Conservation (phyloP, 441 rosid genomes). For the Corymbia citriodora region DNA sequence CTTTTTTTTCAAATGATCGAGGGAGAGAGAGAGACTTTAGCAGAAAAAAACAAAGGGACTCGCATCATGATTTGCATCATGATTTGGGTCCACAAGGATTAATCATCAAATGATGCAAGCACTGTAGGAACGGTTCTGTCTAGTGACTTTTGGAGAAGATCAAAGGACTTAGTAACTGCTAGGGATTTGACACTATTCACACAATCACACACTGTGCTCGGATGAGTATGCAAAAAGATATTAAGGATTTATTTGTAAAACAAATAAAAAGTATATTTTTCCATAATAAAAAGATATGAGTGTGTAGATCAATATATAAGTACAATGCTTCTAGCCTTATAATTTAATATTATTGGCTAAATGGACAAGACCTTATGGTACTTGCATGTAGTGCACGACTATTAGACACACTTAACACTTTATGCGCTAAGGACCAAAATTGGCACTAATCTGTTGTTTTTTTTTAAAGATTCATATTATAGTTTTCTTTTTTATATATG, state of each 20-base stretch:
- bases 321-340: background rate
- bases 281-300: background rate
- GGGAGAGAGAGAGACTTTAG: background rate
- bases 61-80: background rate
- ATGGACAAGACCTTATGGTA: background rate
- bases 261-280: background rate
- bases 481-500: background rate
- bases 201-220: background rate
- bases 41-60: background rate
- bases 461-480: background rate
- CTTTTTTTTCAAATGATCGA: background rate
- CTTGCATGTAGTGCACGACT: rapidly evolving
- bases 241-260: background rate
- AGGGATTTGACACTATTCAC: background rate
- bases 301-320: background rate
- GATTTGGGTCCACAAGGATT: background rate
- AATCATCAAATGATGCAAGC: background rate
- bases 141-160: background rate
- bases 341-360: too few species aligned
- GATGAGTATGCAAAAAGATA: background rate
- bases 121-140: background rate
- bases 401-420: background rate
- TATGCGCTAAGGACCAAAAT: background rate
- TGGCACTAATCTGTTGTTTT: background rate
- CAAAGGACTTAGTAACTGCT: background rate